phyloP scores from a whole-genome alignment of 768 basidiomycete species.

The Mycena galericulata region DNA sequence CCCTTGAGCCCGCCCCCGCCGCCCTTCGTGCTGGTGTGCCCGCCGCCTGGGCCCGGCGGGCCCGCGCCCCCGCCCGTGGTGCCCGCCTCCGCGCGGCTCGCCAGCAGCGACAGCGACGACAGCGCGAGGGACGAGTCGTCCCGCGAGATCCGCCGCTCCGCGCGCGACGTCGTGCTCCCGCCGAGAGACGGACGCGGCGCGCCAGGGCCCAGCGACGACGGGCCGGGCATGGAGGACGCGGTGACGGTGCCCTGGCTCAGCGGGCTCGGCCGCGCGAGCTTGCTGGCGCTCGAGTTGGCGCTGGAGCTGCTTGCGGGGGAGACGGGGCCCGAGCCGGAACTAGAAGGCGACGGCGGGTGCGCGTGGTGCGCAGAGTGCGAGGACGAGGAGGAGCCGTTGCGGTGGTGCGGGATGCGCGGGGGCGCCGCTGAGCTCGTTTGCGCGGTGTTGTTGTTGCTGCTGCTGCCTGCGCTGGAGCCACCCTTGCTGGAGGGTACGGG shows the following conservation, averaged over 20 bases:
- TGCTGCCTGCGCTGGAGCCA: slow-evolving; percentile 36
- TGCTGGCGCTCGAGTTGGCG: slow-evolving; percentile 35
- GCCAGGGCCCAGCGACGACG: slow-evolving; percentile 19
- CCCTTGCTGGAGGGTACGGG: slow-evolving; percentile 43
- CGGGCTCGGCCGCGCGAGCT: slow-evolving; percentile 46
- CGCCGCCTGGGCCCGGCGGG: slow-evolving; percentile 36
- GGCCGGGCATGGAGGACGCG: slow-evolving; percentile 23
- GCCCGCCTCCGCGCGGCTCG: slow-evolving; percentile 21
- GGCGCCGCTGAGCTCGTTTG: slow-evolving; percentile 31
- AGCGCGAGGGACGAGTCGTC: slow-evolving; percentile 44
- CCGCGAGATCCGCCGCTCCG: slow-evolving; percentile 64
- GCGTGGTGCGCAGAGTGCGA: slow-evolving; percentile 7
- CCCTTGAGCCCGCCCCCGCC: slow-evolving; percentile 78
- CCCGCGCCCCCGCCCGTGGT: slow-evolving; percentile 12
- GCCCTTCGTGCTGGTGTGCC: slow-evolving; percentile 30
- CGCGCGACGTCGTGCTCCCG: slow-evolving; percentile 46
- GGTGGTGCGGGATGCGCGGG: slow-evolving; percentile 45
- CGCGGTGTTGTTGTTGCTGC: slow-evolving; percentile 19
- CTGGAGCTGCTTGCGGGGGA: slow-evolving; percentile 33
- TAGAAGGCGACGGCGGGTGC: neutral
- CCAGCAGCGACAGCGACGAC: slow-evolving; percentile 31
- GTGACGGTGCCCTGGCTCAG: slow-evolving; percentile 45
- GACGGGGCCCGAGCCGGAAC: slow-evolving; percentile 33
- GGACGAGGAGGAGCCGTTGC: slow-evolving; percentile 42
- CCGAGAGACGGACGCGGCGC: slow-evolving; percentile 29